Conservation (phyloP, 345 rosid genomes). For the Lagerstroemia speciosa region DNA sequence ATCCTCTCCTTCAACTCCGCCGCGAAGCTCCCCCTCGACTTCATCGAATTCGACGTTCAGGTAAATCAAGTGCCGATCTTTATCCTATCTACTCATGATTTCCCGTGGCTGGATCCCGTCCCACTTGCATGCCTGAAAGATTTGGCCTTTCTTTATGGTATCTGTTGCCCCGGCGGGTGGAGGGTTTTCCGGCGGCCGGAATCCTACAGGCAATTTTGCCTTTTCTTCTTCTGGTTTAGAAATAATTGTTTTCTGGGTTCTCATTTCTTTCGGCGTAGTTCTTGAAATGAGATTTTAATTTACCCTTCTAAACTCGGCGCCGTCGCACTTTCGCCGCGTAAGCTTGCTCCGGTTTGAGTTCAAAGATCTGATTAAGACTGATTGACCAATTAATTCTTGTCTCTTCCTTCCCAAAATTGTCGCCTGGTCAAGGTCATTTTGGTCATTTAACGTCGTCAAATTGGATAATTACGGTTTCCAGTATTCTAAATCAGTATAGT, state of each 20-base stretch:
- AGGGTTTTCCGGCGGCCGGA: neutral
- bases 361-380: neutral
- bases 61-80: constrained; percentile 18
- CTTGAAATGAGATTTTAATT: neutral
- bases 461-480: neutral
- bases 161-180: neutral
- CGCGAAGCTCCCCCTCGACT: constrained; percentile 63
- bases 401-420: neutral
- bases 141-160: neutral
- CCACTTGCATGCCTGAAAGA: neutral
- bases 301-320: neutral
- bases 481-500: too few species aligned
- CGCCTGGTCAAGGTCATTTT: neutral
- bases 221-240: neutral
- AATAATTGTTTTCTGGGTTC: neutral
- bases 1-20: constrained; percentile 70
- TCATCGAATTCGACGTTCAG: constrained; percentile 98
- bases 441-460: neutral
- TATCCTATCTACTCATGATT: too few species aligned
- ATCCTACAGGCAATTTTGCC: neutral
- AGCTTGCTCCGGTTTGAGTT: neutral
- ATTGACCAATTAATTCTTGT: neutral
- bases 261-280: neutral
- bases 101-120: too few species aligned
- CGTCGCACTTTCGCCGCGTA: neutral